Evolutionary conservation across 1,284 basidiomycete genomes (phyloP), one percentile per base, ranked within the genome.

Genomic region (Tetrapyrgos nigripes): DNA sequence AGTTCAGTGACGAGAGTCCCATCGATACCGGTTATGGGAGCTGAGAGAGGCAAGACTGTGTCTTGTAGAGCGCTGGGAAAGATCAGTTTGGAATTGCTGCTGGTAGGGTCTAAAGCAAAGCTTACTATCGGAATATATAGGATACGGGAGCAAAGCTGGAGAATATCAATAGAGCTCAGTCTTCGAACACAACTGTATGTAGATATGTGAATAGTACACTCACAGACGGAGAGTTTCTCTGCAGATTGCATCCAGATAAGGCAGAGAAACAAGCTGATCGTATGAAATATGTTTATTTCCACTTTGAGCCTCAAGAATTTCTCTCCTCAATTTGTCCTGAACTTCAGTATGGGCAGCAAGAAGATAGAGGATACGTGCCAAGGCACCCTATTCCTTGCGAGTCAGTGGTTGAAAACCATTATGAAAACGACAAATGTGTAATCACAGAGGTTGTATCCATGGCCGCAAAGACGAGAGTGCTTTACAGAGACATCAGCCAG

Each of bases 171-270:
- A 27, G 10, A 24, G 28, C 46, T 35, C 35, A 55, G 31, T 46
- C 74, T 79, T 62, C 79, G 77, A 43, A 74, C 67, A 52, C 73
- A 65, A 26, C 79, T 60, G 73, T 77, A 52, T 80, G 76, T 31
- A 79, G 70, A 59, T 72, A 77, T 10, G 74, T 10, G 23, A 11
- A 29, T 21, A 14, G 50, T 44, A 26, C 13, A 61, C 70, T 54
- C 48, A 72, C 67, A 76, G 53, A 47, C 76, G 63, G 21, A 76
- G 61, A 2, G 75, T 76, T 57, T 77, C 75, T n/a, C 71, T 64
- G 47, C 68, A 67, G 23, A 76, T 62, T 2, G 73, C 73, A 58
- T 78, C 76, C 40, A 78, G 62, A 57, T 71, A 73, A 0, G 76
- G 74, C 1, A 78, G 64, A 3, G 62, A 64, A 9, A 70, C 63